These are phyloP conservation scores for Pilatotrama ljubarskyi DNA, from an alignment of 768 basidiomycete genomes.

Conservation along the genomic window DNA sequence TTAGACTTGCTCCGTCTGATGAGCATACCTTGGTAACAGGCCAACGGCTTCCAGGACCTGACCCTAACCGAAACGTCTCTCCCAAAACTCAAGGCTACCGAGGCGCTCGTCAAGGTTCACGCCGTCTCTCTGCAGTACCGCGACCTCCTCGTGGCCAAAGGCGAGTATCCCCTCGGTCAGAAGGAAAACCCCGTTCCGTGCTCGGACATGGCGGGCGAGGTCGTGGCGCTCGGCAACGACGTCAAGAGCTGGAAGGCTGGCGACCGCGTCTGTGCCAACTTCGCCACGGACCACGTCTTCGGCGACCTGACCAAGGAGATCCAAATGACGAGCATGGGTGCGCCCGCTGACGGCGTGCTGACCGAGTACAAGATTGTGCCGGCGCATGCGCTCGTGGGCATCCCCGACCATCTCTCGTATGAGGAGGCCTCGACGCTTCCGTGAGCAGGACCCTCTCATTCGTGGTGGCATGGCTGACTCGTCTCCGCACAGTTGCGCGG, in stretches of 20 bases:
- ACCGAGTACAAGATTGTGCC: slow-evolving; percentile 30
- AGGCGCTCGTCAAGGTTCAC: slow-evolving; percentile 57
- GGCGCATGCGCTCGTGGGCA: slow-evolving; percentile 41
- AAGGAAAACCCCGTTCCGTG: slow-evolving; percentile 29
- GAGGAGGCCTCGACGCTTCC: slow-evolving; percentile 68
- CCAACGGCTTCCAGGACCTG: slow-evolving; percentile 31
- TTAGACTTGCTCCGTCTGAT: no score
- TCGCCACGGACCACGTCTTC: slow-evolving; percentile 47
- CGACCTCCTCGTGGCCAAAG: slow-evolving; percentile 47
- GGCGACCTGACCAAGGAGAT: slow-evolving; percentile 43
- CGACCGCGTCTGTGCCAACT: slow-evolving; percentile 58
- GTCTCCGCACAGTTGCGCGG: slow-evolving; percentile 47
- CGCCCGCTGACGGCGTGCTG: slow-evolving; percentile 50
- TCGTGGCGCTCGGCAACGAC: slow-evolving; percentile 44
- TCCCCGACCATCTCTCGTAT: slow-evolving; percentile 59
- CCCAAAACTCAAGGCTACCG: slow-evolving; percentile 40
- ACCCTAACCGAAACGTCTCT: slow-evolving; percentile 29
- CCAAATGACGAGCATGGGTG: slow-evolving; percentile 44
- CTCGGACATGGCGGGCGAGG: slow-evolving; percentile 60
- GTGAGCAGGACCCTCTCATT: slow-evolving; percentile 31
- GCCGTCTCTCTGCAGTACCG: slow-evolving; percentile 59
- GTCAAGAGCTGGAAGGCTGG: slow-evolving; percentile 51
- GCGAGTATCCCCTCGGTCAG: slow-evolving; percentile 40
- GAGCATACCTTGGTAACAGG: slow-evolving; percentile 15
- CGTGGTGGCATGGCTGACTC: not conserved